Evolutionary conservation across 495 filamentous ascomycete species (phyloP).

Genomic region (Tuber calosporum): DNA sequence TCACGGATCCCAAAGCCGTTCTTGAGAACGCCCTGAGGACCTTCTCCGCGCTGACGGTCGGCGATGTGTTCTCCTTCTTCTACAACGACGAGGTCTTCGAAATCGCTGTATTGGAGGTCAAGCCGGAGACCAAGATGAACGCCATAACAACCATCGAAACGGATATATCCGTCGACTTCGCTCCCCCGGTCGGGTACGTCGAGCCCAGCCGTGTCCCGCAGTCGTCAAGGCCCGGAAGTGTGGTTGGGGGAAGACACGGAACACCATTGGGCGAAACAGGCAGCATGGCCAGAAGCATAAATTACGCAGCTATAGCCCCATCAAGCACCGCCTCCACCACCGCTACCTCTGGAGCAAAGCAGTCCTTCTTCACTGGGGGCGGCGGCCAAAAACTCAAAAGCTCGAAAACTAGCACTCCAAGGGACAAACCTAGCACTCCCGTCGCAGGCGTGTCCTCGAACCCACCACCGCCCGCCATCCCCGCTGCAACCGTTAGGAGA

Average conservation of each 20-base stretch:
- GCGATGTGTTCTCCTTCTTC: conserved; percentile 86
- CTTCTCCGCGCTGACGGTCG: conserved; percentile 84
- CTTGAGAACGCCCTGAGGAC: conserved; percentile 92
- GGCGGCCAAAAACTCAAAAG: conserved; percentile 70
- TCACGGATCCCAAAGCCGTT: conserved; percentile 95
- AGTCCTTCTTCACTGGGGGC: conserved; percentile 64
- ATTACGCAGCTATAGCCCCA: conserved; percentile 90
- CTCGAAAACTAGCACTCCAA: conserved; percentile 70
- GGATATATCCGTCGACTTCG: conserved; percentile 91
- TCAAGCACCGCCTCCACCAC: conserved; percentile 56
- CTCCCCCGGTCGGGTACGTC: conserved; percentile 84
- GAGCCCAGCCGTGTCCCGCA: conserved; percentile 63
- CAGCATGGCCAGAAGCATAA: conserved; percentile 93
- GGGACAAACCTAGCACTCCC: conserved; percentile 74
- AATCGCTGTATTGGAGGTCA: conserved; percentile 85
- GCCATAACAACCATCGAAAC: conserved; percentile 91
- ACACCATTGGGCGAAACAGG: conserved; percentile 61
- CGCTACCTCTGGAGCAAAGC: conserved; percentile 49
- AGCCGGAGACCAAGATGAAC: conserved; percentile 67
- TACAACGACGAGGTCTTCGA: conserved; percentile 93
- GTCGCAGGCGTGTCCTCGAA: conserved; percentile 63
- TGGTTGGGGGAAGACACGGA: conserved; percentile 43
- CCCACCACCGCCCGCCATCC: conserved; percentile 43
- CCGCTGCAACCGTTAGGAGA: conserved; percentile 54
- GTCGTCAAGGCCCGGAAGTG: conserved; percentile 53